phyloP scores from a whole-genome alignment of 2,329 filamentous ascomycete species.

The Ramularia endophylla region DNA sequence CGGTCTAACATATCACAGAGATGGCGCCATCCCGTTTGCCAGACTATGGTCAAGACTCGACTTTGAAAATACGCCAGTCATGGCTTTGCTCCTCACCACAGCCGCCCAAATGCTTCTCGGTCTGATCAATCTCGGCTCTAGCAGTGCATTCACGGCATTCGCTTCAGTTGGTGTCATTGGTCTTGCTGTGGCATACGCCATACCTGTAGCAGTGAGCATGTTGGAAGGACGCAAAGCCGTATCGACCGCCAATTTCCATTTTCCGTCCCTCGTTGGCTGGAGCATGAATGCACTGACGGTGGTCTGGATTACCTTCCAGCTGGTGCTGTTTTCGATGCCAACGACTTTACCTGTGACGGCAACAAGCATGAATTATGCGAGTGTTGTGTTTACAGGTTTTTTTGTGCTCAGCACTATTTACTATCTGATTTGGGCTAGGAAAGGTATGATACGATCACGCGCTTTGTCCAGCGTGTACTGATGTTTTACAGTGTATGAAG shows the following conservation, averaged over 20 bases:
- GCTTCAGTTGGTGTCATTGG: conserved; percentile 52
- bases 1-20: conserved; percentile 11
- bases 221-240: conserved; percentile 33
- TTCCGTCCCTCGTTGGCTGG: conserved; percentile 30
- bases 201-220: conserved; percentile 42
- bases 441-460: not conserved
- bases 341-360: conserved; percentile 48
- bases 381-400: conserved; percentile 53
- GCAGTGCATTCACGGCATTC: conserved; percentile 44
- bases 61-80: conserved; percentile 34
- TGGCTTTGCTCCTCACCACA: conserved; percentile 39
- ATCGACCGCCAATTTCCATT: conserved; percentile 9
- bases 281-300: conserved; percentile 24
- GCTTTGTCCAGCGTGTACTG: not conserved
- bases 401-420: conserved; percentile 23
- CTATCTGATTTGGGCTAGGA: conserved; percentile 10
- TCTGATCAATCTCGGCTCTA: conserved; percentile 44
- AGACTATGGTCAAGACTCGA: conserved; percentile 33
- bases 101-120: conserved; percentile 44
- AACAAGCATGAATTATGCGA: conserved; percentile 52
- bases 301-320: conserved; percentile 25
- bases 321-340: conserved; percentile 48
- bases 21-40: conserved; percentile 38
- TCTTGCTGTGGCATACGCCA: conserved; percentile 50
- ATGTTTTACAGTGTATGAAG: conserved; percentile 5